Evolutionary conservation across 2,329 filamentous ascomycete species (phyloP).

Genomic region (Trichophyton equinum): DNA sequence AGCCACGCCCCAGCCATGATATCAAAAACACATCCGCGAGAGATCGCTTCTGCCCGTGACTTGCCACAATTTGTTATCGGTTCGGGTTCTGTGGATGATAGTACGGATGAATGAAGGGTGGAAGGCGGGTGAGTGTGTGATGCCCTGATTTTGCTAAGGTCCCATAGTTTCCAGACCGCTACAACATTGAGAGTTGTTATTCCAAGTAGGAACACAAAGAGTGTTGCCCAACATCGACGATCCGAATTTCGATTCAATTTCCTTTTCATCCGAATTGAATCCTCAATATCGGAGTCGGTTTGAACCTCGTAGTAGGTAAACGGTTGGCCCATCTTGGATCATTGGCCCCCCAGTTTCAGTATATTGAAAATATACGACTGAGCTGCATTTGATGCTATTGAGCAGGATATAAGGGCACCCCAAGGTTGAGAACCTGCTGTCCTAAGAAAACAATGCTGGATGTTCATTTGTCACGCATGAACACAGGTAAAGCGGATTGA

Average conservation of each 20-base stretch:
- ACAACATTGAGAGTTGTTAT: not conserved
- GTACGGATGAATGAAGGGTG: not conserved
- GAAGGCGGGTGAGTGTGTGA: not conserved
- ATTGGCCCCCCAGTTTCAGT: not conserved
- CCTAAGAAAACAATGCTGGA: not conserved
- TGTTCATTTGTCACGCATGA: not conserved
- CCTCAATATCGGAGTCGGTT: not conserved
- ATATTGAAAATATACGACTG: not conserved
- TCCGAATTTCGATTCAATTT: not conserved
- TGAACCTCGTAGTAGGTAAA: not conserved
- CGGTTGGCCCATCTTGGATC: not conserved
- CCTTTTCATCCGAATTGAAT: not conserved
- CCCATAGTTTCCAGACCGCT: not conserved
- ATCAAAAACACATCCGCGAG: slow-evolving; percentile 8
- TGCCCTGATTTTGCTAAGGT: not conserved
- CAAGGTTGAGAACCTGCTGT: not conserved
- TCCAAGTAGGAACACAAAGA: not conserved
- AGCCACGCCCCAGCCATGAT: slow-evolving; percentile 9
- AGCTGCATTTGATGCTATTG: not conserved
- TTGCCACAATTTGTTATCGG: slow-evolving; percentile 2
- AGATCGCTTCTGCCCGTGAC: slow-evolving; percentile 9
- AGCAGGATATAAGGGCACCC: not conserved
- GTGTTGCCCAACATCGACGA: not conserved
- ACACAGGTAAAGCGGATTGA: not conserved
- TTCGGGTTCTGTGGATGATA: not conserved